phyloP scores from a whole-genome alignment of 148 eudicot species.

The Mesembryanthemum crystallinum region DNA sequence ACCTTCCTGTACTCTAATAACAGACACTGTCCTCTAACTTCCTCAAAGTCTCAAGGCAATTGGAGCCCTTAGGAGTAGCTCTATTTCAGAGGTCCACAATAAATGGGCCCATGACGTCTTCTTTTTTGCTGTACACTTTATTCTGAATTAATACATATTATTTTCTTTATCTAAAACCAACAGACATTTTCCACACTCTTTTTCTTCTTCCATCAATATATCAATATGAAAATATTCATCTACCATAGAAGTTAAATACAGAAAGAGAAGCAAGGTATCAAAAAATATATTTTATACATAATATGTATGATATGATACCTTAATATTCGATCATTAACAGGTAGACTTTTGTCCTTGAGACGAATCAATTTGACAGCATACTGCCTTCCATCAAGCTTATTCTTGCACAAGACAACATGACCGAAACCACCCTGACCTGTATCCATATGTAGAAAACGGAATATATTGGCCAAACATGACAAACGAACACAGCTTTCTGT shows the following conservation, averaged over 20 bases:
- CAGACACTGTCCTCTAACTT: not conserved
- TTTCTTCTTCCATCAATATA: not conserved
- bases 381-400: slow-evolving; percentile 93
- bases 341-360: slow-evolving; percentile 74
- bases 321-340: slow-evolving; percentile 84
- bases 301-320: slow-evolving; percentile 43
- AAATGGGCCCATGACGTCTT: too few species aligned
- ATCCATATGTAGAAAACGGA: slow-evolving; percentile 20
- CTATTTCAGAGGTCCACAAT: too few species aligned
- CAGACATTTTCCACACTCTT: not conserved
- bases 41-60: not conserved
- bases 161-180: not conserved
- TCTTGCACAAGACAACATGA: slow-evolving; percentile 89
- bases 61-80: too few species aligned
- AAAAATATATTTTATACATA: slow-evolving; percentile 3
- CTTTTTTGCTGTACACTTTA: too few species aligned
- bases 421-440: slow-evolving; percentile 97
- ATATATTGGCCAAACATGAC: slow-evolving; percentile 8
- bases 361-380: slow-evolving; percentile 96
- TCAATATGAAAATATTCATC: slow-evolving; percentile 1
- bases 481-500: not conserved
- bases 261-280: slow-evolving; percentile 2
- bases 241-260: not conserved
- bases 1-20: not conserved
- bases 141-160: too few species aligned